Evolutionary conservation across 2,329 filamentous ascomycete genomes (phyloP).

Genomic region (Neophaeococcomyces mojaviensis): DNA sequence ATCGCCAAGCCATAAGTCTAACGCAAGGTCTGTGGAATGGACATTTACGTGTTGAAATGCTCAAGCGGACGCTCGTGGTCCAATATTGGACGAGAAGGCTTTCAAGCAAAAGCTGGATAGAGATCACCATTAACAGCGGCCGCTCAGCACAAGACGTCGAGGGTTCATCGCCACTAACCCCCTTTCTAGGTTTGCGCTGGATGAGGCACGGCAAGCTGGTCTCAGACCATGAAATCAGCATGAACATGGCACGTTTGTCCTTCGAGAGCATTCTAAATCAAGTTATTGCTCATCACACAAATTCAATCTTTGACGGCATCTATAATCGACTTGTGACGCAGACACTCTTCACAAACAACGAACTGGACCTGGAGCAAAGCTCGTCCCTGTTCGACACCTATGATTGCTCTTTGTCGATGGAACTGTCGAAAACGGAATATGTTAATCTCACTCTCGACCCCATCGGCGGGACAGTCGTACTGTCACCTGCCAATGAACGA

Average conservation of each 20-base stretch:
- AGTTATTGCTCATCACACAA: conserved; percentile 68
- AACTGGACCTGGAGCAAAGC: conserved; percentile 51
- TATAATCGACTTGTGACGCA: conserved; percentile 53
- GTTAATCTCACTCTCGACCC: conserved; percentile 64
- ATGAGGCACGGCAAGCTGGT: conserved; percentile 75
- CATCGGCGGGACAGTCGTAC: conserved; percentile 65
- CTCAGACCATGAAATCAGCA: conserved; percentile 55
- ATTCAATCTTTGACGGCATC: conserved; percentile 61
- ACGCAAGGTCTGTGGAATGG: conserved; percentile 67
- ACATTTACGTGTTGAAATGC: conserved; percentile 65
- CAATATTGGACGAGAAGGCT: conserved; percentile 79
- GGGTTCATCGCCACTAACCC: conserved; percentile 18
- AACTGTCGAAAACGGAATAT: conserved; percentile 57
- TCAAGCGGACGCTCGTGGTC: conserved; percentile 74
- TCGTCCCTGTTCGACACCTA: conserved; percentile 56
- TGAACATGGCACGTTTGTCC: conserved; percentile 62
- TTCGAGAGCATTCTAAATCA: conserved; percentile 65
- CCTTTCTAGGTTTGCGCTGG: conserved; percentile 56
- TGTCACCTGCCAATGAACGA: conserved; percentile 57
- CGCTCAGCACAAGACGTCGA: conserved; percentile 24
- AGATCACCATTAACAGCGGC: conserved; percentile 72
- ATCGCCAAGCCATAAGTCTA: conserved; percentile 67
- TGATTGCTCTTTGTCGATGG: conserved; percentile 60
- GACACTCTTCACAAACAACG: conserved; percentile 54
- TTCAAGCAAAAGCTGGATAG: conserved; percentile 78